Evolutionary conservation across 2,329 filamentous ascomycete species (phyloP), one percentile per base, ranked within the genome.

Genomic region (Ambrosiella beaveri): DNA sequence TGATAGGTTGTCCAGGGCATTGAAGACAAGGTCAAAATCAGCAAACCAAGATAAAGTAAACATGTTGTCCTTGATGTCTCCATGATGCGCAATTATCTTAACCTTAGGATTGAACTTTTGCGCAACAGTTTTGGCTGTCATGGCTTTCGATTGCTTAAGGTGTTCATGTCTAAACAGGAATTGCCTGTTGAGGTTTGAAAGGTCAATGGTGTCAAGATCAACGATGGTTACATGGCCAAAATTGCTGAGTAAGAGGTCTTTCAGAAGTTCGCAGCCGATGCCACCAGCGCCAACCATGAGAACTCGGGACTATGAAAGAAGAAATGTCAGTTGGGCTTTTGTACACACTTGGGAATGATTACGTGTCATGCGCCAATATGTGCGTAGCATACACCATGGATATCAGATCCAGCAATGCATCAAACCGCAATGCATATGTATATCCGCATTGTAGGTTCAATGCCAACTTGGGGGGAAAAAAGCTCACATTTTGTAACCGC

Each of bases 151-250:
- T 70, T 95, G 95, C 71, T 96, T 97, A 71, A 98, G 97, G 67
- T 98, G 93, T 68, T 97, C 90, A 65, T 91, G 85, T 61, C 90
- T 81, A 70, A 98, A 98, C 53, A 98, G 82, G 66, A 98, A 98
- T 70, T 98, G 93, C 58, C 93, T 86, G 66, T 98, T 98, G 55
- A 98, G 78, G 68, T 98, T 98, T 72, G 89, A 95, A 19, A 98
- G 78, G 68, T 98, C 93, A 72, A 98, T 97, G 1, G 93, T 98
- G 70, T 98, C 93, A 61, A 98, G 85, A 70, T 98, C 93, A 64
- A 98, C 88, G 51, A 97, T 84, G 70, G 95, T 87, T 55, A 97
- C 83, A 71, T 95, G 86, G 63, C 88, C 88, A 65, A 95, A 98
- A 64, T 91, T 90, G 49, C 84, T 86, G 54, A 95, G 82, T 50